These are phyloP conservation scores for Phascolomyces articulosus DNA, from an alignment of 371 early-diverging fungal species.

Conservation along the genomic window DNA sequence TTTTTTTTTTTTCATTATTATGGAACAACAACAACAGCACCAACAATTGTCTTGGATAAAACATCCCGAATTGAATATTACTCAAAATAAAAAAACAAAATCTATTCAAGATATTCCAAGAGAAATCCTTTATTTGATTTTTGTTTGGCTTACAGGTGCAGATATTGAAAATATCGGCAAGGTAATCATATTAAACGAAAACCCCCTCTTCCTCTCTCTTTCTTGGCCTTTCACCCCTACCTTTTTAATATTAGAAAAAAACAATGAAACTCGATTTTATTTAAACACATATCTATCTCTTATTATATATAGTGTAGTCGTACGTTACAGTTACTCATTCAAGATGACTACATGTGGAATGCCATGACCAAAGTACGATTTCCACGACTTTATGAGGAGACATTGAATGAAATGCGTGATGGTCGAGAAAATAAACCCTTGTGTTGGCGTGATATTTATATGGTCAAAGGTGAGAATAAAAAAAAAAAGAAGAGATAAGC, in stretches of 20 bases:
- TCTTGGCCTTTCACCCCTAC: too few species aligned
- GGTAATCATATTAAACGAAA: neutral
- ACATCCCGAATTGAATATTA: neutral
- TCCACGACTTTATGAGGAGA: neutral
- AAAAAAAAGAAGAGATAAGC: neutral
- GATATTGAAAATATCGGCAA: slow-evolving; percentile 9
- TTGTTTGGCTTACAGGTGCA: slow-evolving; percentile 3
- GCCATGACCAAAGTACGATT: slow-evolving; percentile 7
- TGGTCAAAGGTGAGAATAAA: slow-evolving; percentile 11
- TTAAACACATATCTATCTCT: neutral
- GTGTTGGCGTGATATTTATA: slow-evolving; percentile 13
- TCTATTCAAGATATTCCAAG: neutral
- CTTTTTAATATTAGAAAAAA: neutral
- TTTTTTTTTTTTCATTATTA: too few species aligned
- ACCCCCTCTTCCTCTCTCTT: too few species aligned
- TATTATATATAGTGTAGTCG: neutral
- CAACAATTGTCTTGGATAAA: too few species aligned
- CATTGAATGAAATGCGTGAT: neutral
- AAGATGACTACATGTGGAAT: slow-evolving; percentile 15
- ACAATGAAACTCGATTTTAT: neutral
- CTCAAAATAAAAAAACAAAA: neutral
- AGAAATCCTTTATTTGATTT: slow-evolving; percentile 11
- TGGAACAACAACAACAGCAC: too few species aligned
- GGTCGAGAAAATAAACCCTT: neutral
- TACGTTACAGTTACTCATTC: neutral